Conservation (phyloP, 176 grass and related monocot genomes). For the Pontederia paniculata region DNA sequence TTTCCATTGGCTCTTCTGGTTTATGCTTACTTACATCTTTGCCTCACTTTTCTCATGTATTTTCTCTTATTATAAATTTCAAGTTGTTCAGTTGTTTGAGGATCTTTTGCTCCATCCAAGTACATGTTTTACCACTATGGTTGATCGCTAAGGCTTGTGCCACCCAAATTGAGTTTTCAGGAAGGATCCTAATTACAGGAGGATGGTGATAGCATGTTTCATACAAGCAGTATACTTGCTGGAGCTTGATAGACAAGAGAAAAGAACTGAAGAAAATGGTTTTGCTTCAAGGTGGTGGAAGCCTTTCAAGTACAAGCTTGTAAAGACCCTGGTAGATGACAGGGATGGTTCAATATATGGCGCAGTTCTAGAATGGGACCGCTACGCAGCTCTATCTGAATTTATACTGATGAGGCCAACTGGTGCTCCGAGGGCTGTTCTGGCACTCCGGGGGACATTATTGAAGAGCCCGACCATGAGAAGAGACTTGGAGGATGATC, state of each 20-base stretch:
- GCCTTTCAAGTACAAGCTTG: slow-evolving; percentile 73
- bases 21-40: neutral
- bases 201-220: slow-evolving; percentile 74
- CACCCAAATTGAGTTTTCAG: slow-evolving; percentile 14
- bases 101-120: too few species aligned
- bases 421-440: slow-evolving; percentile 59
- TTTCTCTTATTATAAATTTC: neutral
- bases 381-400: slow-evolving; percentile 39
- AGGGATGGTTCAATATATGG: slow-evolving; percentile 75
- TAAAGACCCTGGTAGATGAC: slow-evolving; percentile 37
- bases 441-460: slow-evolving; percentile 54
- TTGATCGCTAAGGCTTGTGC: neutral
- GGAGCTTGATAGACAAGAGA: slow-evolving; percentile 73
- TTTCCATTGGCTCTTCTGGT: neutral
- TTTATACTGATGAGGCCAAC: slow-evolving; percentile 48
- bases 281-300: slow-evolving; percentile 85
- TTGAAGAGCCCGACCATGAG: slow-evolving; percentile 47
- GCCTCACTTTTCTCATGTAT: neutral
- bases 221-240: slow-evolving; percentile 55
- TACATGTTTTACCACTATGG: neutral
- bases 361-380: slow-evolving; percentile 67
- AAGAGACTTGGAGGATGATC: slow-evolving; percentile 76
- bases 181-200: slow-evolving; percentile 67
- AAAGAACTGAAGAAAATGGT: slow-evolving; percentile 24
- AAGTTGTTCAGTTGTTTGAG: neutral